Evolutionary conservation across 768 basidiomycete genomes (phyloP), one percentile per base, ranked within the genome.

Genomic region (Hericium rajendrae): DNA sequence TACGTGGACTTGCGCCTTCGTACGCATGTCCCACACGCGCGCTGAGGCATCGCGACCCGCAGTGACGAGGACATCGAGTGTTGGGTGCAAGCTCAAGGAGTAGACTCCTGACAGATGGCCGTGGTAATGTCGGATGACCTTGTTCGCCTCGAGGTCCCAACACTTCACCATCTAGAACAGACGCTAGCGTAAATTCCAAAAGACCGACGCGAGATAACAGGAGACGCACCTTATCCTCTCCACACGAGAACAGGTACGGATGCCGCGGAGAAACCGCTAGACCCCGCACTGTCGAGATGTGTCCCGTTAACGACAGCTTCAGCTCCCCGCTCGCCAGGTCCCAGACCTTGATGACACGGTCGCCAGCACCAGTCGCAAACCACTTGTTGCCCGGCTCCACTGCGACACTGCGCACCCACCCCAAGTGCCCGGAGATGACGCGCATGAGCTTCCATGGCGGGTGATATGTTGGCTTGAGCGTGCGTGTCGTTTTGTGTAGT

Each of bases 61-160:
- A 0, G 97, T 99, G 48, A 97, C 93, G 41, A 99, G 82, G 2
- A 99, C 77, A 66, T 98, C 97, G 53, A 99, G 83, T 0, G 95
- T 98, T 1, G 97, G 97, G 66, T 98, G 97, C 2, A 99, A 76
- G 20, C 87, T 83, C 55, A 98, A 78, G 0, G 93, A 78, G 66
- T 98, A 98, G n/a, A 99, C 94, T 48, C 97, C 97, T 0, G 94
- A 97, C 20, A 97, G 80, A 70, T 99, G 97, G 2, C 97, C 97
- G 68, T 99, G 97, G 68, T 99, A 98, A 71, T 97, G 94, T 18
- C 97, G 83, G 56, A 99, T 99, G 59, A 98, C 95, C 72, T 98
- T 99, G 78, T 99, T 99, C 26, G 90, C 88, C 70, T 99, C 97
- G 52, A 99, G 74, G 66, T 99, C 97, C 97, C 97, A 98, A 65